Percentiles rank a stretch among this genome's conserved stretches.
phyloP scores from a whole-genome alignment of 129 eudicot genomes.

The Escallonia herrerae region DNA sequence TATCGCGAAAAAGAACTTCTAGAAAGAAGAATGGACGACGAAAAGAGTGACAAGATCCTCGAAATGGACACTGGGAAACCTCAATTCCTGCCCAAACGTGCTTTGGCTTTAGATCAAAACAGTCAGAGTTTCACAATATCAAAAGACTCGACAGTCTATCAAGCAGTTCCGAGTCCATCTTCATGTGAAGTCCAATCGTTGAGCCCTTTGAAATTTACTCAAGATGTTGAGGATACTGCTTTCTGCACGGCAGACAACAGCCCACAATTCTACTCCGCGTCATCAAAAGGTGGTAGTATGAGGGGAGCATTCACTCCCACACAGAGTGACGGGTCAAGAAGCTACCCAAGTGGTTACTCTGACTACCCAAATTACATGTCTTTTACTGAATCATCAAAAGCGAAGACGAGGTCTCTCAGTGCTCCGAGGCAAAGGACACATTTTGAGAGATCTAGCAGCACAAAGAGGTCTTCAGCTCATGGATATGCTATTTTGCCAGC shows the following conservation, averaged over 20 bases:
- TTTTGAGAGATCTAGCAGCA: conserved; percentile 36
- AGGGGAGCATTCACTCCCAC: conserved; percentile 57
- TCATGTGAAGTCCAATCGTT: conserved; percentile 61
- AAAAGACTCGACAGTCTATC: conserved; percentile 54
- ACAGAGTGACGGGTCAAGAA: conserved; percentile 57
- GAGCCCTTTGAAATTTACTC: conserved; percentile 19
- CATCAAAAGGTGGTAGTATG: conserved; percentile 28
- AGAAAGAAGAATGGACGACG: conserved; percentile 14
- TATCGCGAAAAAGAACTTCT: background rate
- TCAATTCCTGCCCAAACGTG: conserved; percentile 28
- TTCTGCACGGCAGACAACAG: conserved; percentile 46
- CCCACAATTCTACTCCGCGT: conserved; percentile 41
- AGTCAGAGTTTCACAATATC: conserved; percentile 61
- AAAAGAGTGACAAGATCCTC: conserved; percentile 43
- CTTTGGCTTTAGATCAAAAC: conserved; percentile 29
- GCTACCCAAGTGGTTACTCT: conserved; percentile 64
- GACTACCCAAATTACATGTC: conserved; percentile 91
- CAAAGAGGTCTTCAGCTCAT: conserved; percentile 56
- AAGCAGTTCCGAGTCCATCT: conserved; percentile 40
- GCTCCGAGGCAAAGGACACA: conserved; percentile 73
- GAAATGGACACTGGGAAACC: conserved; percentile 53
- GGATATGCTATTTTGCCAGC: conserved; percentile 29
- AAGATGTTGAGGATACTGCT: conserved; percentile 25
- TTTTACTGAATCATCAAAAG: conserved; percentile 70
- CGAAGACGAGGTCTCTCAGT: conserved; percentile 71